Percentiles rank a stretch among this genome's conserved stretches.
Evolutionary conservation across 352 stramenopile species (phyloP).

Genomic region (Phytophthora multivora): DNA sequence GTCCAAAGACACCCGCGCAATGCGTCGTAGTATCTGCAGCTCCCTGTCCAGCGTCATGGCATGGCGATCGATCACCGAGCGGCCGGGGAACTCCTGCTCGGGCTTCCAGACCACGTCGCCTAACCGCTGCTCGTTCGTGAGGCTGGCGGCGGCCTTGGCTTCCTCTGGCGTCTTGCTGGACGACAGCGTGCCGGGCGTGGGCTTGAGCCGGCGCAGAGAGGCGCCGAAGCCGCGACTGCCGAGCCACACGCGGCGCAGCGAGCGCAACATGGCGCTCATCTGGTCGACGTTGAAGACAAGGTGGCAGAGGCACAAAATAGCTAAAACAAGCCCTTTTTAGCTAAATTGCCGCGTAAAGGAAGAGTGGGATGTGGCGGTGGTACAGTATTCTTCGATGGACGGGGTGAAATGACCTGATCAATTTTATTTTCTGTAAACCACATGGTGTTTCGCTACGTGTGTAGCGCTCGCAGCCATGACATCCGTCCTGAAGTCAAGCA

Average conservation of each 20-base stretch:
- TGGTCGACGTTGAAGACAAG: slow-evolving; percentile 15
- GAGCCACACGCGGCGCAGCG: slow-evolving; percentile 32
- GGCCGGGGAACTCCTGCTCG: slow-evolving; percentile 60
- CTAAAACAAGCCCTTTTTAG: slow-evolving; percentile 3
- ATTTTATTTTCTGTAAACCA: neutral
- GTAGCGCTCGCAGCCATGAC: neutral
- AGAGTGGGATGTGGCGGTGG: neutral
- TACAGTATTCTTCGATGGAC: neutral
- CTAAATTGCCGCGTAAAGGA: slow-evolving; percentile 8
- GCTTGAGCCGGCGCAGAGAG: slow-evolving; percentile 1
- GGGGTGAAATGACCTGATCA: neutral
- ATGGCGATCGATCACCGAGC: slow-evolving; percentile 42
- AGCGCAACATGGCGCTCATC: slow-evolving; percentile 26
- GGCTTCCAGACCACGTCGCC: slow-evolving; percentile 64
- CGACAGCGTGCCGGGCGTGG: neutral
- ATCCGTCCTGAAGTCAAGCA: neutral
- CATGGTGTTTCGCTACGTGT: neutral
- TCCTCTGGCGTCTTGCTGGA: slow-evolving; percentile 16
- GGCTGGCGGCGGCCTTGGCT: slow-evolving; percentile 1
- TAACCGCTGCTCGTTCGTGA: slow-evolving; percentile 41
- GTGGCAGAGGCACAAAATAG: neutral
- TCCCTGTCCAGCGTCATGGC: slow-evolving; percentile 42
- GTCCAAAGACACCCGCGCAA: slow-evolving; percentile 43
- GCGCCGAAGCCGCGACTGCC: slow-evolving; percentile 6
- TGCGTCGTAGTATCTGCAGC: slow-evolving; percentile 51